A percentile compares a stretch with the other conserved stretches of the same genome.
phyloP scores from a whole-genome alignment of 192 early-diverging fungal genomes.

The Rhizoclosmatium sp. region DNA sequence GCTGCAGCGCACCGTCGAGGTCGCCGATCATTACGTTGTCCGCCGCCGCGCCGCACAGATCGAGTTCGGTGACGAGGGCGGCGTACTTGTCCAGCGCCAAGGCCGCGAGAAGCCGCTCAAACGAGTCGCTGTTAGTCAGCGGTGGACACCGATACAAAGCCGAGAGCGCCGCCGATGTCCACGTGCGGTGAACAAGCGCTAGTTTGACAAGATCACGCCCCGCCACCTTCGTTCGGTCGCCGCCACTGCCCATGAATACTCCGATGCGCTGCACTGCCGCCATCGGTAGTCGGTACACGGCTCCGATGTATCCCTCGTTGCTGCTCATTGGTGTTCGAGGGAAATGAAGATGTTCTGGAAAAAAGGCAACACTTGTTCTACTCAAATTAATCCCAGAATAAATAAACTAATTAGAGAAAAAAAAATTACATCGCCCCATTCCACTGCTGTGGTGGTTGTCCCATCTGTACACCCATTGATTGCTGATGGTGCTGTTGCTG shows the following conservation, averaged over 20 bases:
- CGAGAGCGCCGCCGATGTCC: constrained; percentile 43
- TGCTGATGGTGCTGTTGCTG: not conserved
- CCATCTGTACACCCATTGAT: not conserved
- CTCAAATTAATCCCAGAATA: no score
- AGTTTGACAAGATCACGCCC: not conserved
- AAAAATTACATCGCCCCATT: no score
- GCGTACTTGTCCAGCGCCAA: constrained; percentile 34
- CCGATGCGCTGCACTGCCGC: constrained; percentile 19
- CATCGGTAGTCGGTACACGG: not conserved
- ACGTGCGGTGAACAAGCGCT: constrained; percentile 44
- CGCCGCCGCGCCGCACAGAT: constrained; percentile 55
- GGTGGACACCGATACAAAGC: constrained; percentile 57
- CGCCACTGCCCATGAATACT: not conserved
- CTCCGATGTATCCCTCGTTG: not conserved
- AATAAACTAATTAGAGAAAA: no score
- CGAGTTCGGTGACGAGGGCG: constrained; percentile 55
- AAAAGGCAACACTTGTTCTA: no score
- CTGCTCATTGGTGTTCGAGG: not conserved
- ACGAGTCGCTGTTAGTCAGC: constrained; percentile 50
- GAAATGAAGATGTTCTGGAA: no score
- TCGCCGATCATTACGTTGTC: constrained; percentile 66
- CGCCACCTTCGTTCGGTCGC: not conserved
- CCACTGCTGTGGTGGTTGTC: not conserved
- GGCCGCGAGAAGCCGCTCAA: constrained; percentile 48
- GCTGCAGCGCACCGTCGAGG: constrained; percentile 51